Percentiles rank a stretch among this genome's conserved stretches.
Evolutionary conservation across 2,329 filamentous ascomycete species (phyloP).

Genomic region (Diaporthe sp.): DNA sequence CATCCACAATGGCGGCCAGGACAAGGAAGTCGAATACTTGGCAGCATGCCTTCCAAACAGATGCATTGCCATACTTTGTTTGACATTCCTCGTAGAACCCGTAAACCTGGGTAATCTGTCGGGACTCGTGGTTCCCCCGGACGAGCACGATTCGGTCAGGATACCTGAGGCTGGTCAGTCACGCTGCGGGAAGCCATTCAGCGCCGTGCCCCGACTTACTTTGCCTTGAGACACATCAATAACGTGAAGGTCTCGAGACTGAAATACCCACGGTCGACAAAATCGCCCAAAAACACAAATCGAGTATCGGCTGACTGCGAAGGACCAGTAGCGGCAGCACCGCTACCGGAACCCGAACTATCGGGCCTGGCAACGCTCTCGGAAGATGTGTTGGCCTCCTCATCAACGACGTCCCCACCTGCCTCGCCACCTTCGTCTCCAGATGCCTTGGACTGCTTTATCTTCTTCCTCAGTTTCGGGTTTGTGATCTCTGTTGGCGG

Average conservation of each 20-base stretch:
- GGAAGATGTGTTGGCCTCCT: conserved; percentile 61
- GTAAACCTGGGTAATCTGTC: conserved; percentile 98
- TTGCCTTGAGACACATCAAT: conserved; percentile 91
- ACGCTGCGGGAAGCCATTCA: conserved; percentile 27
- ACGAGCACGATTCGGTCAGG: conserved; percentile 96
- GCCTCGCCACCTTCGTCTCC: conserved; percentile 44
- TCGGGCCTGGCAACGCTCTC: conserved; percentile 60
- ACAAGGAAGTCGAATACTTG: conserved; percentile 99
- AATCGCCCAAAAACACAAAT: conserved; percentile 82
- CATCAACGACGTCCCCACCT: conserved; percentile 61
- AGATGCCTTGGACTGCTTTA: conserved; percentile 73
- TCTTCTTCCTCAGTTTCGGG: conserved; percentile 87
- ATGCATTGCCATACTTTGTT: conserved; percentile 97
- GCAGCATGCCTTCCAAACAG: conserved; percentile 99
- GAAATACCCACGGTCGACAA: conserved; percentile 97
- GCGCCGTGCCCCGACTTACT: conserved; percentile 55
- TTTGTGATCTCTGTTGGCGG: conserved; percentile 91
- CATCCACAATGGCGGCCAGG: conserved; percentile 95
- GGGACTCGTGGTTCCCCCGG: conserved; percentile 96
- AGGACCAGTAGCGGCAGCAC: conserved; percentile 51
- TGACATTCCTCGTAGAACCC: conserved; percentile 99
- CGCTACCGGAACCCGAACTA: conserved; percentile 51
- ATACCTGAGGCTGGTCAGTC: conserved; percentile 72
- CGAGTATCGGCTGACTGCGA: conserved; percentile 67
- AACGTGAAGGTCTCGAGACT: conserved; percentile 98